These are phyloP conservation scores for Kwoniella sp. DNA, from an alignment of 768 basidiomycete species.

Conservation along the genomic window DNA sequence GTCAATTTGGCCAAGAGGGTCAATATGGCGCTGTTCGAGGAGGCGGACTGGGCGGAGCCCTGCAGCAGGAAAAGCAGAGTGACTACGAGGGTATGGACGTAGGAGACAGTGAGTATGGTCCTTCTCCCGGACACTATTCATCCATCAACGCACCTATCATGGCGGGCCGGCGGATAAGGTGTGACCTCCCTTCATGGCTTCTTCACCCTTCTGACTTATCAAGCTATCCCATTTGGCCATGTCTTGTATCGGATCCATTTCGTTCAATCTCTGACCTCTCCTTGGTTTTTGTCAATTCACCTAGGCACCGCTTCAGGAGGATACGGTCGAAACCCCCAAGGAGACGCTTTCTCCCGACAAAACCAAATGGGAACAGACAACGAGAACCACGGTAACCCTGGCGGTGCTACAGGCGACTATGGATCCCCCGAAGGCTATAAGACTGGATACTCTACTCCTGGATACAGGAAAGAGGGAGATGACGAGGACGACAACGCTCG, in stretches of 20 bases:
- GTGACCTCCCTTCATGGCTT: too few relatives aligned
- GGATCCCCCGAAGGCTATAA: conserved; percentile 34
- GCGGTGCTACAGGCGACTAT: conserved; percentile 29
- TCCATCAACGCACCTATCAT: too few relatives aligned
- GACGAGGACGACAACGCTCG: conserved; percentile 31
- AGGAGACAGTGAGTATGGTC: conserved; percentile 15
- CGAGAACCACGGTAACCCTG: conserved; percentile 16
- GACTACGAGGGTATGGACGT: conserved; percentile 19
- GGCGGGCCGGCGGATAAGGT: too few relatives aligned
- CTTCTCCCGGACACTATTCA: neutral
- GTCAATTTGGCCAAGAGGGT: conserved; percentile 34
- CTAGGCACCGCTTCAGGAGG: conserved; percentile 43
- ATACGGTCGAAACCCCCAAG: conserved; percentile 40
- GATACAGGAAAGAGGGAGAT: conserved; percentile 48
- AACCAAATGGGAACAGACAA: conserved; percentile 45
- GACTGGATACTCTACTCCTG: conserved; percentile 50
- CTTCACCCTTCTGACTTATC: too few relatives aligned
- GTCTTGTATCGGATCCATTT: too few relatives aligned
- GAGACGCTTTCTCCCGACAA: conserved; percentile 37
- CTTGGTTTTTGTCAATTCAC: too few relatives aligned
- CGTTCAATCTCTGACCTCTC: too few relatives aligned
- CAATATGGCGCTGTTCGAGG: conserved; percentile 35
- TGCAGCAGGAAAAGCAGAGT: conserved; percentile 16
- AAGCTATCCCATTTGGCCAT: too few relatives aligned
- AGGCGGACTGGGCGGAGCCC: conserved; percentile 29